These are phyloP conservation scores for Yarrowia sp. DNA, from an alignment of 805 yeast genomes.

Conservation along the genomic window DNA sequence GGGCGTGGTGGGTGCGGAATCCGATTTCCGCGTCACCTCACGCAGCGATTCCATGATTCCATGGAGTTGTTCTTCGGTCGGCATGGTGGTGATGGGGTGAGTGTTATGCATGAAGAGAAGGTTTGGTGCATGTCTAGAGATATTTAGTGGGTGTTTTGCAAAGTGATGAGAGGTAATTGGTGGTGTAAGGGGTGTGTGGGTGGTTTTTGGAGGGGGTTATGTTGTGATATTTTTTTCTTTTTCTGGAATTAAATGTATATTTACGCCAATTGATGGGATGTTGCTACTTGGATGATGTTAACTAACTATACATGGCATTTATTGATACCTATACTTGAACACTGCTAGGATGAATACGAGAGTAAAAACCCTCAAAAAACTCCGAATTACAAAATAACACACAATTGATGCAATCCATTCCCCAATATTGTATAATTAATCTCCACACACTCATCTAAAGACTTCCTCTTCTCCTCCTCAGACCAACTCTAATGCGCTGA, in stretches of 20 bases:
- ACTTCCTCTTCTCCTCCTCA: no score
- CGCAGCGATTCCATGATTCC: conserved; percentile 12
- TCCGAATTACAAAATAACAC: neutral
- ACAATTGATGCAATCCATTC: neutral
- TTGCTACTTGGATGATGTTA: no score
- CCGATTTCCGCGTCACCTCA: neutral
- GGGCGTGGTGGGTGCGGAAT: neutral
- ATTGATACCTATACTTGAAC: no score
- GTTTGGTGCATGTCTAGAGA: neutral
- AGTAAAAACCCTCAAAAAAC: no score
- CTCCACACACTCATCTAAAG: no score
- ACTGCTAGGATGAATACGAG: no score
- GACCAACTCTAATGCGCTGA: neutral
- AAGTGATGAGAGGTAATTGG: no score
- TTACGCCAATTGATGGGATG: no score
- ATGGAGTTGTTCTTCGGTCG: conserved; percentile 16
- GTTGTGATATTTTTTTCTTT: no score
- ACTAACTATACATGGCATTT: no score
- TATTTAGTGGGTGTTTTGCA: no score
- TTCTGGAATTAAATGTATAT: no score
- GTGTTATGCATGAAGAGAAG: neutral
- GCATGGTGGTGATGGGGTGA: neutral
- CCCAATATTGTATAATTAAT: neutral
- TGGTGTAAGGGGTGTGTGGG: neutral
- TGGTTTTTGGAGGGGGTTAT: neutral